phyloP scores from a whole-genome alignment of 2,329 filamentous ascomycete species.

The Alternaria sp. region DNA sequence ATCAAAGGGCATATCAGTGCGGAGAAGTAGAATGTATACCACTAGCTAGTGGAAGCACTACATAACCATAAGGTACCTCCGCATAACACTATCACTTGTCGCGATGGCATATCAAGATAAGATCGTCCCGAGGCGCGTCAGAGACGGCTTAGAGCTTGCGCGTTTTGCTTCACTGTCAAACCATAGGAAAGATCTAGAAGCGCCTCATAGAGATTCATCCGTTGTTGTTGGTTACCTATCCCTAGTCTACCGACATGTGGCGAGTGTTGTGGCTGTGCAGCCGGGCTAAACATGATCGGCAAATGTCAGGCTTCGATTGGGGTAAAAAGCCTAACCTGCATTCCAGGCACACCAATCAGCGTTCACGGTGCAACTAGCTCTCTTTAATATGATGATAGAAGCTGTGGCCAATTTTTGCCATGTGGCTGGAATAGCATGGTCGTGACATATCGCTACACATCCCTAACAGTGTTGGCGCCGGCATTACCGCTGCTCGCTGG shows the following conservation, averaged over 20 bases:
- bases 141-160: slow-evolving; percentile 19
- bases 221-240: slow-evolving; percentile 20
- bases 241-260: slow-evolving; percentile 10
- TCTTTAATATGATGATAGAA: slow-evolving; percentile 15
- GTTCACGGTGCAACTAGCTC: neutral
- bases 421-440: slow-evolving; percentile 10
- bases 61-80: slow-evolving; percentile 2
- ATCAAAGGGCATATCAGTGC: neutral
- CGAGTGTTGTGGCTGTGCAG: slow-evolving; percentile 23
- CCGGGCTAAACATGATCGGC: slow-evolving; percentile 28
- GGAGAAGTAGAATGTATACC: neutral
- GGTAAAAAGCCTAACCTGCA: slow-evolving; percentile 19
- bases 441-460: slow-evolving; percentile 39
- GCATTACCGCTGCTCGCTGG: slow-evolving; percentile 29
- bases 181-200: slow-evolving; percentile 18
- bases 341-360: slow-evolving; percentile 43
- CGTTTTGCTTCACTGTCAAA: slow-evolving; percentile 20
- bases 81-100: slow-evolving; percentile 4
- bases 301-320: slow-evolving; percentile 23
- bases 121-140: slow-evolving; percentile 16
- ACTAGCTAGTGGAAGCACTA: neutral
- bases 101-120: slow-evolving; percentile 20
- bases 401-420: slow-evolving; percentile 19
- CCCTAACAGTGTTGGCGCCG: slow-evolving; percentile 42
- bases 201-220: neutral